Evolutionary conservation across 2,329 filamentous ascomycete species (phyloP), one percentile per base, ranked within the genome.

Genomic region (Trichoderma semiorbis): DNA sequence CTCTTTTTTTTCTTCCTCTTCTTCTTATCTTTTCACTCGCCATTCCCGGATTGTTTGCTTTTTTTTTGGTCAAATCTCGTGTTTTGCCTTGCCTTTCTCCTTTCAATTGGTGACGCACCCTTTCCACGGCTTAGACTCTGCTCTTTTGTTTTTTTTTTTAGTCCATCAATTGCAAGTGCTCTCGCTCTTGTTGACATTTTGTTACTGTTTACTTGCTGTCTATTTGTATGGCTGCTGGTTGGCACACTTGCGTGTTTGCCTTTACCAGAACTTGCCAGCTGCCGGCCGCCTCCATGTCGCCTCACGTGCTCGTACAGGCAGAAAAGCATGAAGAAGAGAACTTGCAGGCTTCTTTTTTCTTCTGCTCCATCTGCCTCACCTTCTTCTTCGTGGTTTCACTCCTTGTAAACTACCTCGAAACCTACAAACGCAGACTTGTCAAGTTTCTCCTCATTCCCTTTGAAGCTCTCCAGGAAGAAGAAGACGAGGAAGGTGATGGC

Each of bases 271-370:
- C 0, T 30, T 70, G 60, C 60, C 60, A 70, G 68, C 60, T 57
- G 68, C 43, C 68, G 39, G 47, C 67, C 30, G 60, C 10, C 47
- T 12, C 32, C 60, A 64, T 70, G 67, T 53, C 67, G 8, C 68
- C 68, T 70, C 68, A 70, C 68, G 68, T 70, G 68, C 47, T 64
- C 32, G 47, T 43, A 61, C 43, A 14, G 55, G 57, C 55, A 61
- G 66, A 61, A 21, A 36, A 53, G 24, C 58, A 70, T 28, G 60
- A 55, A n/a, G 32, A 36, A 24, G 11, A 36, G 18, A 53, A 43
- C 2, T 11, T 69, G 11, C 30, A 57, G 32, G 68, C 47, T 7
- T 39, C 60, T 39, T 47, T 70, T 30, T 28, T 70, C 60, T 70
- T 64, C 32, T 70, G 30, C 3, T n/a, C 64, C 21, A 10, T 36